These are phyloP conservation scores for Dictyostelium brefeldianum DNA, from an alignment of 78 protist species.

Conservation along the genomic window DNA sequence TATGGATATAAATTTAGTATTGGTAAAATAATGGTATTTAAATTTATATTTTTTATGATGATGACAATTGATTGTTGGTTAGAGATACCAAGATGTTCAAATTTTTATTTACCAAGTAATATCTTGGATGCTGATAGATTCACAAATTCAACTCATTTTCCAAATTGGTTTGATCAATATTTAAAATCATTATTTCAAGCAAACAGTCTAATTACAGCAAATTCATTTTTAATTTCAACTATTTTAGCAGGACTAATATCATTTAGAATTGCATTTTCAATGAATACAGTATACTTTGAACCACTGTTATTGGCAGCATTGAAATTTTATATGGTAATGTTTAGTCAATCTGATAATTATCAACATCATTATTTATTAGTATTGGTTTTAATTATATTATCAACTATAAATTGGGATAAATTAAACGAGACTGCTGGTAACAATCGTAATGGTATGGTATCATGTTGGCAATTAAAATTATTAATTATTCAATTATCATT, in stretches of 20 bases:
- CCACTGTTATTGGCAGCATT: conserved; percentile 5
- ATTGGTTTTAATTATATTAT: conserved; percentile 9
- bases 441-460: not conserved
- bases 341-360: conserved; percentile 56
- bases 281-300: conserved; percentile 5
- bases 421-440: not conserved
- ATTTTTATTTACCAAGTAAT: not conserved
- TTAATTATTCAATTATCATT: conserved; percentile 18
- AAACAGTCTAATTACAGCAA: not conserved
- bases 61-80: conserved; percentile 61
- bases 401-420: not conserved
- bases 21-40: not conserved
- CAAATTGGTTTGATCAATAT: not conserved
- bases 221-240: not conserved
- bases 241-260: not conserved
- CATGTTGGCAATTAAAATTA: conserved; percentile 42
- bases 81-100: conserved; percentile 53
- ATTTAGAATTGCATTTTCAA: not conserved
- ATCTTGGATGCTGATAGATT: not conserved
- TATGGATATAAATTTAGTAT: not conserved
- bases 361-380: conserved; percentile 66
- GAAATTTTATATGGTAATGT: conserved; percentile 24
- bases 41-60: conserved; percentile 49
- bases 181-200: not conserved
- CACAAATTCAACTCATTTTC: conserved; percentile 28